A percentile compares a stretch with the other conserved stretches of the same genome.
Evolutionary conservation across 2,329 filamentous ascomycete species (phyloP).

Genomic region (Exophiala calicioides): DNA sequence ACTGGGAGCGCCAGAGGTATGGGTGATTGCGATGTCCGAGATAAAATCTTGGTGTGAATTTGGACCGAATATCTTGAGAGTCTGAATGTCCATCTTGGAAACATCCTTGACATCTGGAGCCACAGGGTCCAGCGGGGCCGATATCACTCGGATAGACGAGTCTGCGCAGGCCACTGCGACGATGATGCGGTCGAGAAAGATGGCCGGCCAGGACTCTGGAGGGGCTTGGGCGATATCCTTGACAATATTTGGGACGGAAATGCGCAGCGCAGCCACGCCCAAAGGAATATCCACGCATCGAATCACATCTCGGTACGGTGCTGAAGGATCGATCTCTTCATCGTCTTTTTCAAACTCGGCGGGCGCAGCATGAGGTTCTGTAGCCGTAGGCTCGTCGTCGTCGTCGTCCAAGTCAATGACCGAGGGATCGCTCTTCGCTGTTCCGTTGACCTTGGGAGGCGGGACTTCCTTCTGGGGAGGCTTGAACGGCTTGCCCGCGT

Average conservation of each 20-base stretch:
- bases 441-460: constrained; percentile 43
- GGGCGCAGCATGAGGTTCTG: constrained; percentile 27
- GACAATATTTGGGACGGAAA: constrained; percentile 50
- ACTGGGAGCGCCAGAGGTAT: constrained; percentile 41
- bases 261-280: constrained; percentile 54
- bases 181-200: constrained; percentile 54
- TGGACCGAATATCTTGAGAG: constrained; percentile 49
- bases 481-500: constrained; percentile 56
- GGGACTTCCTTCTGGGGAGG: constrained; percentile 32
- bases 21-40: constrained; percentile 54
- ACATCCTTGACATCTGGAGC: constrained; percentile 42
- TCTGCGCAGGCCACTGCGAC: constrained; percentile 59
- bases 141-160: constrained; percentile 56
- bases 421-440: constrained; percentile 47
- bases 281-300: constrained; percentile 58
- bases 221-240: constrained; percentile 34
- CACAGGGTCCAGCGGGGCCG: constrained; percentile 57
- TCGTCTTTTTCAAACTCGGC: constrained; percentile 56
- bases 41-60: constrained; percentile 55
- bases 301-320: constrained; percentile 56
- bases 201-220: constrained; percentile 44
- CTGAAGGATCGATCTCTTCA: constrained; percentile 58
- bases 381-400: constrained; percentile 49
- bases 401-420: constrained; percentile 61
- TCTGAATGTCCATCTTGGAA: constrained; percentile 46